phyloP scores from a whole-genome alignment of 2,329 filamentous ascomycete genomes.

The Paracorniculantispora psalliotae region DNA sequence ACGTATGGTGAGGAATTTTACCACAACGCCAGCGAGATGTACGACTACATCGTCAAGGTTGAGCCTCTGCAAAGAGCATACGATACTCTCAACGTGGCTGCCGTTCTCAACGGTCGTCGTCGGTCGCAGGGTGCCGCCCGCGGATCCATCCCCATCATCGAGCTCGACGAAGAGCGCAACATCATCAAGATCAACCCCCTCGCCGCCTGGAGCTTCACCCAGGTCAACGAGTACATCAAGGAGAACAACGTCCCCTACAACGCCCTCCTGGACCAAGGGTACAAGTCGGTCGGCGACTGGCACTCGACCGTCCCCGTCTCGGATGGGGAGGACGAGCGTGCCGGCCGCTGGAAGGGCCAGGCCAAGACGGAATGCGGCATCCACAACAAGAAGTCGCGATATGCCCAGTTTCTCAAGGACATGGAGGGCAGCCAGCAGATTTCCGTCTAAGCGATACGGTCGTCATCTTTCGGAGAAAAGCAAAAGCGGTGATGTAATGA shows the following conservation, averaged over 20 bases:
- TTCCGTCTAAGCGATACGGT: background rate
- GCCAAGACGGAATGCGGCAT: slow-evolving; percentile 97
- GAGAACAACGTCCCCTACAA: slow-evolving; percentile 92
- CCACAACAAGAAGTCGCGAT: slow-evolving; percentile 94
- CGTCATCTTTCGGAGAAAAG: background rate
- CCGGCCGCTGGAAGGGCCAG: slow-evolving; percentile 94
- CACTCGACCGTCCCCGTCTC: slow-evolving; percentile 89
- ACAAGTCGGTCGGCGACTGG: slow-evolving; percentile 98
- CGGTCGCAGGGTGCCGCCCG: slow-evolving; percentile 91
- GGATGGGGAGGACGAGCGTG: slow-evolving; percentile 90
- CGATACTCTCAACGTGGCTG: slow-evolving; percentile 77
- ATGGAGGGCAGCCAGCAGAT: slow-evolving; percentile 62
- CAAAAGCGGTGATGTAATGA: slow-evolving; percentile 4
- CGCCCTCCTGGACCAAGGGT: slow-evolving; percentile 81
- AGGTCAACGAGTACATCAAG: slow-evolving; percentile 83
- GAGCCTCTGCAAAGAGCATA: slow-evolving; percentile 93
- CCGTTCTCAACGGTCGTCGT: slow-evolving; percentile 86
- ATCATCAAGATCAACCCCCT: slow-evolving; percentile 97
- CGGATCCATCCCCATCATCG: slow-evolving; percentile 83
- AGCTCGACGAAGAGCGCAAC: slow-evolving; percentile 80
- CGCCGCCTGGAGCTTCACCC: slow-evolving; percentile 86
- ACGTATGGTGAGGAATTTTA: slow-evolving; percentile 80
- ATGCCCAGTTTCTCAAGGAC: slow-evolving; percentile 76
- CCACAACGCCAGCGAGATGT: slow-evolving; percentile 80
- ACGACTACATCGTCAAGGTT: slow-evolving; percentile 97